Evolutionary conservation across 169 alveolate species (phyloP).

Genomic region (Cryptosporidium tyzzeri): DNA sequence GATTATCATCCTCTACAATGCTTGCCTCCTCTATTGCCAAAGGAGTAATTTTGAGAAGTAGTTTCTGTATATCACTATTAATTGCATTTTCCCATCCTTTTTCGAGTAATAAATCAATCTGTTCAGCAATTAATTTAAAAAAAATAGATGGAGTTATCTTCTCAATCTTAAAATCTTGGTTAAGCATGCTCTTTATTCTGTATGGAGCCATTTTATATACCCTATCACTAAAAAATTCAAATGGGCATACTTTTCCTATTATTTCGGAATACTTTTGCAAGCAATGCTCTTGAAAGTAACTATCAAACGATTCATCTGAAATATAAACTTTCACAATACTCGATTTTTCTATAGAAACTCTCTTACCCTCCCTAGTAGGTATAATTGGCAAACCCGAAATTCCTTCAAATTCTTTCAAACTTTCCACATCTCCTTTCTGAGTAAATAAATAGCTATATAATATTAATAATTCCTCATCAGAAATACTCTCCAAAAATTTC

Average conservation of each 20-base stretch:
- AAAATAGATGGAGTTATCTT: constrained; percentile 5
- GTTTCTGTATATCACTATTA: constrained; percentile 21
- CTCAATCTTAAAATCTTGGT: constrained; percentile 6
- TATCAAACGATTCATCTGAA: constrained; percentile 31
- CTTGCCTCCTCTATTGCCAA: constrained; percentile 39
- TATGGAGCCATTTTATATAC: background rate
- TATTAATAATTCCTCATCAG: constrained; percentile 22
- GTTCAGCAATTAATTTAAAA: constrained; percentile 37
- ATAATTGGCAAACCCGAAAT: constrained; percentile 8
- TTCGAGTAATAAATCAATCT: constrained; percentile 12
- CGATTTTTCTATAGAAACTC: constrained; percentile 1
- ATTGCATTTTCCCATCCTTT: constrained; percentile 66
- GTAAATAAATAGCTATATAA: constrained; percentile 12
- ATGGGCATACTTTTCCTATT: constrained; percentile 21
- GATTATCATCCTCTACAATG: background rate
- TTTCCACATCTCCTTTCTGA: background rate
- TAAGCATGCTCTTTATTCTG: background rate
- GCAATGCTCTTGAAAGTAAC: background rate
- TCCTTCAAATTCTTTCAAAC: background rate
- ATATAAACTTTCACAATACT: constrained; percentile 4
- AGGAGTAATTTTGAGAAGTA: constrained; percentile 57
- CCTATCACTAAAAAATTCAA: constrained; percentile 22
- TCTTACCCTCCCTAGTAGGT: constrained; percentile 1
- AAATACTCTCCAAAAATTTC: constrained; percentile 15
- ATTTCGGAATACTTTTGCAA: constrained; percentile 18